phyloP scores from a whole-genome alignment of 139 green algal species.

The Haematococcus sp. region DNA sequence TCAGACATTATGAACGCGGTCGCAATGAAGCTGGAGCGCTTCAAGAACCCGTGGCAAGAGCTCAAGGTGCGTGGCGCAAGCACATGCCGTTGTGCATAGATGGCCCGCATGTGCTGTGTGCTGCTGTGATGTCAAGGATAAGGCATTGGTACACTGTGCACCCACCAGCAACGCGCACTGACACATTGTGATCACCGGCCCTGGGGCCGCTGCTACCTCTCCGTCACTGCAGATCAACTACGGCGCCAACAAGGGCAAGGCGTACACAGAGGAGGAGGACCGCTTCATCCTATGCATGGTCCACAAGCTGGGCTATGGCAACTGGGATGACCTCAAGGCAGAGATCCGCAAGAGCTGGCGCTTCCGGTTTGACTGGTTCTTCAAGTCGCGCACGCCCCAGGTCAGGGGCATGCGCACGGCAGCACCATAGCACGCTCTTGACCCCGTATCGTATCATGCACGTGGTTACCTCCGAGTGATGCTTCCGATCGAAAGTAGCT shows the following conservation, averaged over 20 bases:
- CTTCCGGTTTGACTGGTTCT: slow-evolving; percentile 99
- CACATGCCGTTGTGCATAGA: too few species aligned
- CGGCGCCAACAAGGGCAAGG: slow-evolving; percentile 94
- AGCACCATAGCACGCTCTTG: background rate
- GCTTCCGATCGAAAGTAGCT: too few species aligned
- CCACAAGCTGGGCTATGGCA: slow-evolving; percentile 94
- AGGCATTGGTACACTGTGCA: too few species aligned
- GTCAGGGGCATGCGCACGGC: slow-evolving; percentile 8
- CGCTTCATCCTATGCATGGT: slow-evolving; percentile 97
- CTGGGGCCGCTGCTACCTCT: background rate
- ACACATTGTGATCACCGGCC: too few species aligned
- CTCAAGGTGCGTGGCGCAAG: slow-evolving; percentile 49
- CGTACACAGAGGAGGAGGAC: slow-evolving; percentile 99
- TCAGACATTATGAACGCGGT: slow-evolving; percentile 89
- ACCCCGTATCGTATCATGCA: background rate
- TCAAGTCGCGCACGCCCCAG: slow-evolving; percentile 92
- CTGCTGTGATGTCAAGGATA: too few species aligned
- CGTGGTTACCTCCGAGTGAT: background rate
- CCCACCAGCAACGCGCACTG: too few species aligned
- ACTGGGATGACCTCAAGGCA: slow-evolving; percentile 97
- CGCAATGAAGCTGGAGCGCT: slow-evolving; percentile 86
- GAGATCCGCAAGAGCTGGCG: slow-evolving; percentile 88
- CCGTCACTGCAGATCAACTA: slow-evolving; percentile 78
- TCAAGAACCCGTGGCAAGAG: slow-evolving; percentile 95
- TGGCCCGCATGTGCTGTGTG: too few species aligned